A percentile compares a stretch with the other conserved stretches of the same genome.
Conservation (phyloP, 1,284 basidiomycete species). For the Ustilago tritici region DNA sequence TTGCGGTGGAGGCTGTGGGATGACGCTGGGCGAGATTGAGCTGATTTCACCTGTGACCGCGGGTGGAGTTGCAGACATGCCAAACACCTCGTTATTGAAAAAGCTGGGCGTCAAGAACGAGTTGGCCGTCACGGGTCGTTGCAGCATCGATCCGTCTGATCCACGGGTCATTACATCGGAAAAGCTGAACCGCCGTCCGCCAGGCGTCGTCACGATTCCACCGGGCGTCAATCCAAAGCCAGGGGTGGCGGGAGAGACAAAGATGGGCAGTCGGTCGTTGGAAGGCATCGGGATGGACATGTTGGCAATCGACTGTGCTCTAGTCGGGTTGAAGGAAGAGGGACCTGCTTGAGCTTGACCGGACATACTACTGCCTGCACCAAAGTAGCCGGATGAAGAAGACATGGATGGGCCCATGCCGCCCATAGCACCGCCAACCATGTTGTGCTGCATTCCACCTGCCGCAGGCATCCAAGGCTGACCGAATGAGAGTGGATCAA, state of each 20-base stretch:
- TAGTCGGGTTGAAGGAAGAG: conserved; percentile 7
- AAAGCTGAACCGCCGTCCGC: conserved; percentile 50
- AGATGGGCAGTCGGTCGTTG: conserved; percentile 34
- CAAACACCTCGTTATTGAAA: conserved; percentile 21
- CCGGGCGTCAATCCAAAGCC: conserved; percentile 39
- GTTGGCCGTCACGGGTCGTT: conserved; percentile 37
- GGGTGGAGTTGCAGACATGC: conserved; percentile 9
- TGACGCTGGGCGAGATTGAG: conserved; percentile 15
- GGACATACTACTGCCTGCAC: background rate
- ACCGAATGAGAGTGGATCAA: conserved; percentile 9
- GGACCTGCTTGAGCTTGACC: background rate
- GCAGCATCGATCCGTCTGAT: conserved; percentile 3
- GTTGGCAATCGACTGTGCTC: conserved; percentile 26
- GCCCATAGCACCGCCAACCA: background rate
- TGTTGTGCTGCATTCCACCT: conserved; percentile 10
- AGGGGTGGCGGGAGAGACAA: conserved; percentile 34
- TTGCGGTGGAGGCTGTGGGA: conserved; percentile 24
- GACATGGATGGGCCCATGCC: background rate
- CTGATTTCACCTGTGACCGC: background rate
- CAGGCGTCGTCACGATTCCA: conserved; percentile 35
- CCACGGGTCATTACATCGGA: conserved; percentile 38
- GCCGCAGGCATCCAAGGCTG: conserved; percentile 16
- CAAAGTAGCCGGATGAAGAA: conserved; percentile 2
- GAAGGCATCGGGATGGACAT: conserved; percentile 43
- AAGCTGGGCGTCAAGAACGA: conserved; percentile 19